Conservation (phyloP, 2,329 filamentous ascomycete species). For the Diplodia seriata region DNA sequence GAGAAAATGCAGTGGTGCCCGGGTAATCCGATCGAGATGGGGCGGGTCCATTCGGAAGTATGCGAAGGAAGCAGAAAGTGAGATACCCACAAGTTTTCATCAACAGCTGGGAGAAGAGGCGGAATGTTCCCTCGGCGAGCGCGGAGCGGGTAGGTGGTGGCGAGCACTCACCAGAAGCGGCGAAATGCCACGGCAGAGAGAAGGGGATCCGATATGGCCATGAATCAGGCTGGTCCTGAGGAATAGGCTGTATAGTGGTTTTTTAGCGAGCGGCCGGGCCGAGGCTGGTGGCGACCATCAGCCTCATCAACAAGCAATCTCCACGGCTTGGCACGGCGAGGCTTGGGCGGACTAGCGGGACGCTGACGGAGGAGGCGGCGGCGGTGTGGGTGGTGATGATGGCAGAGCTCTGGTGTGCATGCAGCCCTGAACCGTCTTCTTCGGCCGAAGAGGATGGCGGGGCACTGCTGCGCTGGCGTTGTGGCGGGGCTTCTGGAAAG, state of each 20-base stretch:
- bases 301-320: constrained; percentile 17
- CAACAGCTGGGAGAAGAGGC: background rate
- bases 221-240: background rate
- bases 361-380: background rate
- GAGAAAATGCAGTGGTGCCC: background rate
- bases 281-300: background rate
- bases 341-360: background rate
- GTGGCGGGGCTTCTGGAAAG: background rate
- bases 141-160: background rate
- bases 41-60: background rate
- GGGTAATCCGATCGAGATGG: background rate
- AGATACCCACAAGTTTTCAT: background rate
- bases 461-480: background rate
- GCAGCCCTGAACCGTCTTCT: background rate
- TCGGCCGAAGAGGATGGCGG: background rate
- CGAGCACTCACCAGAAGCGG: background rate
- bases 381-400: background rate
- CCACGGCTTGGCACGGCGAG: constrained; percentile 9
- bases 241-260: background rate
- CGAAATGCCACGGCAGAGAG: background rate
- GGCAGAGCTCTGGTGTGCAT: background rate
- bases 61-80: no score
- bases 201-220: background rate
- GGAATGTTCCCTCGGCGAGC: background rate
- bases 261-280: background rate